These are phyloP conservation scores for Trichoderma endophyticum DNA, from an alignment of 2,329 filamentous ascomycete genomes.

Conservation along the genomic window DNA sequence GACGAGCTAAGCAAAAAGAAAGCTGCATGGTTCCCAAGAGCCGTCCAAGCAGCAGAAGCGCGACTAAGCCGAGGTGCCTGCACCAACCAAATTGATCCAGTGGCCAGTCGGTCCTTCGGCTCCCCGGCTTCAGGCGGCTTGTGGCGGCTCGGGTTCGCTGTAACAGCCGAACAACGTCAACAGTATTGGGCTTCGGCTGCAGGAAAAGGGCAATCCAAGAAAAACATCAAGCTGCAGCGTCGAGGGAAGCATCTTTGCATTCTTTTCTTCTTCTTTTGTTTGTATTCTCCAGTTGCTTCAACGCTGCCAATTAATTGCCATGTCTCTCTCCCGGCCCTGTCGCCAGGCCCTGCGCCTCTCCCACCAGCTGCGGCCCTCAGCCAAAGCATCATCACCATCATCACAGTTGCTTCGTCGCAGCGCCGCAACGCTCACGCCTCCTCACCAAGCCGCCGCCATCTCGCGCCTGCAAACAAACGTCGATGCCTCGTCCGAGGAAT, in stretches of 20 bases:
- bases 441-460: slow-evolving; percentile 77
- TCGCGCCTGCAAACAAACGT: slow-evolving; percentile 74
- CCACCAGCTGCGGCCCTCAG: slow-evolving; percentile 32
- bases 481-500: slow-evolving; percentile 74
- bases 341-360: slow-evolving; percentile 43
- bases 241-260: neutral
- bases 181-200: slow-evolving; percentile 14
- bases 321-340: slow-evolving; percentile 48
- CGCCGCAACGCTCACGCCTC: slow-evolving; percentile 74
- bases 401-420: slow-evolving; percentile 29
- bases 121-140: slow-evolving; percentile 41
- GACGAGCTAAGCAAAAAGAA: neutral
- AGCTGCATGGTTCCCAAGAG: neutral
- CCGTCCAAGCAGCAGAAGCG: neutral
- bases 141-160: slow-evolving; percentile 32
- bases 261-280: neutral
- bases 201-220: neutral
- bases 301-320: slow-evolving; percentile 24
- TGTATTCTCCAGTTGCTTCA: neutral
- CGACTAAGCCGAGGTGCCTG: slow-evolving; percentile 5
- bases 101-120: neutral
- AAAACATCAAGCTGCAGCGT: neutral
- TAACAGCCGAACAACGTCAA: slow-evolving; percentile 19
- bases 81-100: no score
- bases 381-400: slow-evolving; percentile 22